Percentiles rank a stretch among this genome's conserved stretches.
Evolutionary conservation across 2,329 filamentous ascomycete species (phyloP).

Genomic region (Aspergillus costaricaensis): DNA sequence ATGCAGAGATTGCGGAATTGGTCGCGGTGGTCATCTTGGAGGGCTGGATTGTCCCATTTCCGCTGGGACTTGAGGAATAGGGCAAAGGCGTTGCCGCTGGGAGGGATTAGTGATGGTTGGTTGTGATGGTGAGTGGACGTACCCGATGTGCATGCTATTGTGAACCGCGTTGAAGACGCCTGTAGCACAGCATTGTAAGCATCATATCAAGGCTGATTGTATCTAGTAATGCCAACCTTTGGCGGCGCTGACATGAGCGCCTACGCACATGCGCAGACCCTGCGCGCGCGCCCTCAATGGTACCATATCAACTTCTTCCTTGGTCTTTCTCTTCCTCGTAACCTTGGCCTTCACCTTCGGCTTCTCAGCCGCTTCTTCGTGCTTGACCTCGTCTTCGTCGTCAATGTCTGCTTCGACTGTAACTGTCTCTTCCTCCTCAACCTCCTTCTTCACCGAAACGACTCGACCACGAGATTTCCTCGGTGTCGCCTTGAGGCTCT

Average conservation of each 20-base stretch:
- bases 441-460: constrained; percentile 18
- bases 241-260: constrained; percentile 87
- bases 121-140: constrained; percentile 15
- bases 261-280: constrained; percentile 78
- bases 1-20: constrained; percentile 71
- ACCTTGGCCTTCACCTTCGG: constrained; percentile 52
- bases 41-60: constrained; percentile 84
- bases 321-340: constrained; percentile 54
- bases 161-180: constrained; percentile 85
- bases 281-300: constrained; percentile 70
- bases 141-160: constrained; percentile 75
- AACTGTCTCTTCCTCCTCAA: constrained; percentile 16
- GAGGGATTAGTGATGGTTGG: constrained; percentile 8
- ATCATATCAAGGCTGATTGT: constrained; percentile 13
- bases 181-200: constrained; percentile 39
- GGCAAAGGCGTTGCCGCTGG: constrained; percentile 83
- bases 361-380: constrained; percentile 21
- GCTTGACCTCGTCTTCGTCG: constrained; percentile 19
- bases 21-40: constrained; percentile 67
- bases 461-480: background rate
- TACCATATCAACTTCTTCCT: constrained; percentile 55
- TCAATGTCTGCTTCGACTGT: background rate
- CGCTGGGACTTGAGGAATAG: constrained; percentile 95
- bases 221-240: constrained; percentile 61
- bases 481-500: constrained; percentile 14